phyloP scores from a whole-genome alignment of 2,329 filamentous ascomycete genomes.

The Paracamarosporium sp. region DNA sequence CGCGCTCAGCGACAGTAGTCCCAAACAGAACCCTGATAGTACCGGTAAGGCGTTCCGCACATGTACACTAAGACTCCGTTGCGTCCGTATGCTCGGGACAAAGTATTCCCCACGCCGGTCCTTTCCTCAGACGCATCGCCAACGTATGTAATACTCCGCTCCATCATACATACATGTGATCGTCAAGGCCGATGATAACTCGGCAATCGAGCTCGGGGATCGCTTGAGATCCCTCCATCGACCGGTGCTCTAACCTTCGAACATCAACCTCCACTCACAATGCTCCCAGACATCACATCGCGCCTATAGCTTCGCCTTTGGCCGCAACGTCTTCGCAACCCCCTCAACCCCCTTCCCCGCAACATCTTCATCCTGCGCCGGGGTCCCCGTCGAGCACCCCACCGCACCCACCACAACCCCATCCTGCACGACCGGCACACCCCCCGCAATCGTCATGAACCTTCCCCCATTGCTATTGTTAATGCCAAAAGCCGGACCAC shows the following conservation, averaged over 20 bases:
- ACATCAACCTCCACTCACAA: neutral
- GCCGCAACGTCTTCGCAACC: constrained; percentile 43
- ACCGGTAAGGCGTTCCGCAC: neutral
- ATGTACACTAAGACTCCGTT: neutral
- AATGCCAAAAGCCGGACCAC: constrained; percentile 60
- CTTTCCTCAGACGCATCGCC: neutral
- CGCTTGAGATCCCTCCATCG: no score
- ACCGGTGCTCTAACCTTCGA: neutral
- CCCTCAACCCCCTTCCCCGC: constrained; percentile 60
- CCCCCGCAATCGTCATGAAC: constrained; percentile 62
- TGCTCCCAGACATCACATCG: neutral
- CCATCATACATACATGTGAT: neutral
- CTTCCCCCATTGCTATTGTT: constrained; percentile 60
- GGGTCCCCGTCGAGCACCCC: constrained; percentile 62
- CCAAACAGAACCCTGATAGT: neutral
- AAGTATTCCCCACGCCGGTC: neutral
- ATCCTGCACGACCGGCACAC: constrained; percentile 57
- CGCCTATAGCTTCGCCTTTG: constrained; percentile 50
- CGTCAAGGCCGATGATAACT: neutral
- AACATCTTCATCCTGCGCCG: constrained; percentile 61
- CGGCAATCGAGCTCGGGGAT: neutral
- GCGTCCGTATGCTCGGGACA: neutral
- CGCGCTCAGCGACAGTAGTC: neutral
- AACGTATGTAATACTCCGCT: neutral
- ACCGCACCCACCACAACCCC: constrained; percentile 61